Conservation (phyloP, 805 yeast species). For the Grigorovia yakushimaensis region DNA sequence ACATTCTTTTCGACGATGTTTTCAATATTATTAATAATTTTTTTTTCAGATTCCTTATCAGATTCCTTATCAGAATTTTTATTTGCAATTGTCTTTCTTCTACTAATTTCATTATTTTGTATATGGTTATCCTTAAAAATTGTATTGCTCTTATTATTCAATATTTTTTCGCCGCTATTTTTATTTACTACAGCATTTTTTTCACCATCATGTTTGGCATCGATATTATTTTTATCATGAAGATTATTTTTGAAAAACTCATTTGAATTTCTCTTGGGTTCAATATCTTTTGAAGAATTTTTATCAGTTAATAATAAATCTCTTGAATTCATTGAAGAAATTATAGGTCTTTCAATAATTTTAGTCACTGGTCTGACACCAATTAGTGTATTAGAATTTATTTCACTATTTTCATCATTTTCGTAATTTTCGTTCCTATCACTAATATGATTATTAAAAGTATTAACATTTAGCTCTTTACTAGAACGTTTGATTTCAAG, state of each 20-base stretch:
- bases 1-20: too few relatives aligned
- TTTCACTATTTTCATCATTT: not conserved
- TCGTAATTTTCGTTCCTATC: not conserved
- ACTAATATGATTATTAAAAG: not conserved
- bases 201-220: too few relatives aligned
- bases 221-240: not conserved
- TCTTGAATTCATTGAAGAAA: conserved; percentile 19
- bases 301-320: conserved; percentile 13
- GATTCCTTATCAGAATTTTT: too few relatives aligned
- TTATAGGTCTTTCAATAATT: conserved; percentile 18
- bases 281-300: not conserved
- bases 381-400: not conserved
- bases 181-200: not conserved
- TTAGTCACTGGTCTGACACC: conserved; percentile 6
- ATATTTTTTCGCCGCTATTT: too few relatives aligned
- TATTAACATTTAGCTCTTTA: not conserved
- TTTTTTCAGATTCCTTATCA: too few relatives aligned
- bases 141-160: too few relatives aligned
- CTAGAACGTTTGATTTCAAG: too few relatives aligned
- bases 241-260: not conserved
- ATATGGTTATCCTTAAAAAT: too few relatives aligned
- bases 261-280: not conserved
- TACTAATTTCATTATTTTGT: too few relatives aligned
- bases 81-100: too few relatives aligned
- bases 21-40: too few relatives aligned